These are phyloP conservation scores for Heracleum sosnowskyi DNA, from an alignment of 129 eudicot genomes.

Conservation along the genomic window DNA sequence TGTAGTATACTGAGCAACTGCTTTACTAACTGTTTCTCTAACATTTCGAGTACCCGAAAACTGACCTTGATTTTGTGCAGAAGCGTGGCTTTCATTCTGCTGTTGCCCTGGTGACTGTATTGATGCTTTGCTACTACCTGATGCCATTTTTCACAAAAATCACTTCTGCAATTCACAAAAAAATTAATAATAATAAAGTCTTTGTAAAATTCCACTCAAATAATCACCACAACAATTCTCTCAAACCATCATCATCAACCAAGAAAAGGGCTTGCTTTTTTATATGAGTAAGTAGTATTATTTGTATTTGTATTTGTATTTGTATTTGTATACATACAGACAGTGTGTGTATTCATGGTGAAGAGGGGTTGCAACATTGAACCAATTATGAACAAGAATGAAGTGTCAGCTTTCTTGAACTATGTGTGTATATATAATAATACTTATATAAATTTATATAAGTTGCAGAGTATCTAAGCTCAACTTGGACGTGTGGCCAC, in stretches of 20 bases:
- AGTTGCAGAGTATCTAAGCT: background rate
- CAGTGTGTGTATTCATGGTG: background rate
- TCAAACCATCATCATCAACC: background rate
- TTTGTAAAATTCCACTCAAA: background rate
- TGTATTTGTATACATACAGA: background rate
- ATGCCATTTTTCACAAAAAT: constrained; percentile 26
- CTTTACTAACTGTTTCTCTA: constrained; percentile 4
- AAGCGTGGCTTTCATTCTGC: background rate
- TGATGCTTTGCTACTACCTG: constrained; percentile 47
- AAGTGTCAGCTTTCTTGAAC: background rate
- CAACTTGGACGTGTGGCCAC: background rate
- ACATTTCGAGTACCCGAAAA: constrained; percentile 14
- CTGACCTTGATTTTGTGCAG: constrained; percentile 22
- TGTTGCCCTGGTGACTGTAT: constrained; percentile 9
- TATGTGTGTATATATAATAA: background rate
- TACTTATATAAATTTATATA: background rate
- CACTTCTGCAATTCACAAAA: too few relatives aligned
- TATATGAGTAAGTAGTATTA: too few relatives aligned
- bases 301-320: too few relatives aligned
- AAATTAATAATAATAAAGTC: too few relatives aligned
- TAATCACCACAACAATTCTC: background rate
- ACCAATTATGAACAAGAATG: background rate
- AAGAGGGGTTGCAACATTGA: background rate
- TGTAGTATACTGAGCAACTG: constrained; percentile 36
- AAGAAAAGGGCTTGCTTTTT: background rate